Evolutionary conservation across 306 rosid species (phyloP).

Genomic region (Cicer arietinum): DNA sequence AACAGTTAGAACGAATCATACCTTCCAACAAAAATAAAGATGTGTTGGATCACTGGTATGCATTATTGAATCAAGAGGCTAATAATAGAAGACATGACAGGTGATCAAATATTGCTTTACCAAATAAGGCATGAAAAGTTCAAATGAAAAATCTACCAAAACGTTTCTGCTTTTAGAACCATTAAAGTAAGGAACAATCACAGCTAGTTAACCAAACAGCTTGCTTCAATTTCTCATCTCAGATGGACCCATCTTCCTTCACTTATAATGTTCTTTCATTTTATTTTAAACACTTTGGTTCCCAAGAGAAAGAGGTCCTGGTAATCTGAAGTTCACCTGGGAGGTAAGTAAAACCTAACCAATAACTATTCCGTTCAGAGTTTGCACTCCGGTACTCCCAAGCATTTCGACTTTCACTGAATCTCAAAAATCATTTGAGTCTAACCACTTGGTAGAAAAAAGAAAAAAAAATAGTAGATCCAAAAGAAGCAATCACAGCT

Average conservation of each 20-base stretch:
- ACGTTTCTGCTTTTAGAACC: slow-evolving; percentile 39
- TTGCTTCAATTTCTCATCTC: slow-evolving; percentile 45
- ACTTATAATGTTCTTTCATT: slow-evolving; percentile 39
- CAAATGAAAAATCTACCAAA: slow-evolving; percentile 40
- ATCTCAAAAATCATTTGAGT: too few relatives aligned
- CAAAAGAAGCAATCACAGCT: slow-evolving; percentile 42
- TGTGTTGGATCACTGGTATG: slow-evolving; percentile 51
- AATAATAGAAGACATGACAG: slow-evolving; percentile 48
- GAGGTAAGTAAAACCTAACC: too few relatives aligned
- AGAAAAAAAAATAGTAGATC: slow-evolving; percentile 28
- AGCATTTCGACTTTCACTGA: too few relatives aligned
- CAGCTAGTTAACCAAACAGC: slow-evolving; percentile 40
- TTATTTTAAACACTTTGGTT: too few relatives aligned
- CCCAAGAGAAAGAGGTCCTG: too few relatives aligned
- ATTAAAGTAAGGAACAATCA: slow-evolving; percentile 32
- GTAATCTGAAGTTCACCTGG: too few relatives aligned
- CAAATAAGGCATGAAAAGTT: slow-evolving; percentile 36
- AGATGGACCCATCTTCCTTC: slow-evolving; percentile 47
- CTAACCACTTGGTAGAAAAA: too few relatives aligned
- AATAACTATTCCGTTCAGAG: too few relatives aligned
- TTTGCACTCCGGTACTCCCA: too few relatives aligned
- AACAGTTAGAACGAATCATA: slow-evolving; percentile 50
- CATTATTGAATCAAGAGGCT: slow-evolving; percentile 46
- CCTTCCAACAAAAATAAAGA: background rate
- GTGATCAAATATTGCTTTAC: slow-evolving; percentile 46